Conservation (phyloP, 192 early-diverging fungal species). For the Funneliformis mosseae region DNA sequence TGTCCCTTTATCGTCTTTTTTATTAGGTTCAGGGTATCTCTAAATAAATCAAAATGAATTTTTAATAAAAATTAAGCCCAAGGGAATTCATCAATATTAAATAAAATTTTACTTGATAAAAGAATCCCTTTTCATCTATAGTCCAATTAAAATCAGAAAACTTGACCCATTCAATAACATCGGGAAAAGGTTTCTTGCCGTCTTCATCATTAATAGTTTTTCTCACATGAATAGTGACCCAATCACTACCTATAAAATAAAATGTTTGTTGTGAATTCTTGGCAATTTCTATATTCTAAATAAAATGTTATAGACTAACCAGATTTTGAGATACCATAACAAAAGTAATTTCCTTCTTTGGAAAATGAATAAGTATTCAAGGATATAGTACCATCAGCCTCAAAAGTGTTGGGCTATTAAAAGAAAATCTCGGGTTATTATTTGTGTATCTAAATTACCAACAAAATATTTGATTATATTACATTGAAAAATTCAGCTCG, state of each 20-base stretch:
- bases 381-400: slow-evolving; percentile 60
- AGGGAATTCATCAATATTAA: not conserved
- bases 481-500: slow-evolving; percentile 40
- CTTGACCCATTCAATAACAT: slow-evolving; percentile 57
- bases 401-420: slow-evolving; percentile 53
- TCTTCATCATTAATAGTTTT: slow-evolving; percentile 35
- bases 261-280: not conserved
- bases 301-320: slow-evolving; percentile 34
- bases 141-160: slow-evolving; percentile 61
- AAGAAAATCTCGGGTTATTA: not conserved
- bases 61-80: not conserved
- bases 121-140: slow-evolving; percentile 72
- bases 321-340: slow-evolving; percentile 56
- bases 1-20: slow-evolving; percentile 55
- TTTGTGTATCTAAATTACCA: not conserved
- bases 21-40: slow-evolving; percentile 48
- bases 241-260: slow-evolving; percentile 51
- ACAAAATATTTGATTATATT: slow-evolving; percentile 51
- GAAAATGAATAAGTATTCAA: slow-evolving; percentile 57
- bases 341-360: slow-evolving; percentile 58
- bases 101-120: slow-evolving; percentile 51
- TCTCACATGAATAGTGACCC: slow-evolving; percentile 62
- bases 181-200: slow-evolving; percentile 42
- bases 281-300: not conserved
- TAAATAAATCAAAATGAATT: not conserved